phyloP scores from a whole-genome alignment of 345 rosid genomes.

The Streptanthus diversifolius region DNA sequence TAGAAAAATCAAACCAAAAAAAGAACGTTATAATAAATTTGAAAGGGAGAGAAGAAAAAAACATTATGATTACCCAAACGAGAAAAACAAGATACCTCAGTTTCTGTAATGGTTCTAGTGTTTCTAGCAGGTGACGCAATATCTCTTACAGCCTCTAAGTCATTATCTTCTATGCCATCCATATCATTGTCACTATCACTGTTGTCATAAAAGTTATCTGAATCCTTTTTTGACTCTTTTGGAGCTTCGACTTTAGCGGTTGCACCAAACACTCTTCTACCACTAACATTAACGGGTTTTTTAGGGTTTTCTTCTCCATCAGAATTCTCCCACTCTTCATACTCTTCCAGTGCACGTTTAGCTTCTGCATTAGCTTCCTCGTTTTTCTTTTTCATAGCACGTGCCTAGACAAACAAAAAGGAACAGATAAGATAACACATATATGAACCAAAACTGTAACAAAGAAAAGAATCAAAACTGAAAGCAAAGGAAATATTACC shows the following conservation, averaged over 20 bases:
- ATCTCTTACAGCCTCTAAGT: slow-evolving; percentile 28
- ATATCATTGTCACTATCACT: slow-evolving; percentile 67
- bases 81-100: slow-evolving; percentile 36
- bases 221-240: slow-evolving; percentile 37
- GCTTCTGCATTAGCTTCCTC: slow-evolving; percentile 78
- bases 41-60: not conserved
- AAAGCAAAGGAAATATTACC: slow-evolving; percentile 44
- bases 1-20: slow-evolving; percentile 8
- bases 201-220: slow-evolving; percentile 46
- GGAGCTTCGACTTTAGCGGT: slow-evolving; percentile 42
- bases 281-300: slow-evolving; percentile 41
- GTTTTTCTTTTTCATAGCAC: slow-evolving; percentile 66
- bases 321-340: slow-evolving; percentile 55
- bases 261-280: slow-evolving; percentile 81
- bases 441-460: not conserved
- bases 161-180: slow-evolving; percentile 40
- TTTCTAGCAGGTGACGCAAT: slow-evolving; percentile 39
- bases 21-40: not conserved
- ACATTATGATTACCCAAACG: not conserved
- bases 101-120: slow-evolving; percentile 36
- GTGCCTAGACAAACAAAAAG: slow-evolving; percentile 46
- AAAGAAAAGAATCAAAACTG: not conserved
- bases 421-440: not conserved
- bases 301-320: slow-evolving; percentile 41
- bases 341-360: slow-evolving; percentile 71